Base-by-base conservation (phyloP, 495 filamentous ascomycete species). In the Viridothelium virens region DNA sequence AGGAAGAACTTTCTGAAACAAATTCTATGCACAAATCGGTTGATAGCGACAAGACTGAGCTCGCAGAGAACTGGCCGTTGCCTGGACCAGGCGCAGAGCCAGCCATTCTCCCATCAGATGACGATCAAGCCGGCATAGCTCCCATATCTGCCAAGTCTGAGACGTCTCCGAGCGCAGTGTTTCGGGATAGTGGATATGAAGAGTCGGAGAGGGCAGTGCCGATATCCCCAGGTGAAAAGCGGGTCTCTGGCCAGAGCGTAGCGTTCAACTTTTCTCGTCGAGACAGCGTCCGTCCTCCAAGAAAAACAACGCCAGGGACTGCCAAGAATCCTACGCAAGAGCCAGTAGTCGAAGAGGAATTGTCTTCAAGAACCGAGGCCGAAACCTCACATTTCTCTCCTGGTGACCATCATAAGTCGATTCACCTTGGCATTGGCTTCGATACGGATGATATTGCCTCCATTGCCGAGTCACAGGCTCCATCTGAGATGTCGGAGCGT, bases 401-500 rank as follows among this genome's bases (percentile, higher is more conserved):
- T 0, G 31, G 53, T 31, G 53, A 59, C 36, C 18, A n/a, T 6
- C 11, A 59, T 6, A 59, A 59, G 31, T 59, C 53, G 14, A 59
- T 59, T 9, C 53, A 59, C 18, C 53, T 59, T 36, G 53, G 53
- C 53, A 31, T 59, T 18, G 53, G 53, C 18, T 59, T 59, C 53
- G 36, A 36, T 14, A 59, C 53, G 4, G 53, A 59, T 14, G 53
- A 59, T 31, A 36, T 59, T 14, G 53, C 53, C 2, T 59, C 53
- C 3, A 59, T 59, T 34, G 53, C 53, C 31, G 53, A 59, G 31
- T 59, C 53, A 33, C 53, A 59, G 31, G 71, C 73, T 18, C 73
- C 73, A 1, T 70, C 70, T 14, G 70, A 62, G n/a, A 72, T 75
- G 69, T 73, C 70, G 3, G 73, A 63, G 41, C 72, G 69, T 63